Base-by-base conservation (phyloP, 2,329 filamentous ascomycete genomes). In the Diaporthe citrichinensis region DNA sequence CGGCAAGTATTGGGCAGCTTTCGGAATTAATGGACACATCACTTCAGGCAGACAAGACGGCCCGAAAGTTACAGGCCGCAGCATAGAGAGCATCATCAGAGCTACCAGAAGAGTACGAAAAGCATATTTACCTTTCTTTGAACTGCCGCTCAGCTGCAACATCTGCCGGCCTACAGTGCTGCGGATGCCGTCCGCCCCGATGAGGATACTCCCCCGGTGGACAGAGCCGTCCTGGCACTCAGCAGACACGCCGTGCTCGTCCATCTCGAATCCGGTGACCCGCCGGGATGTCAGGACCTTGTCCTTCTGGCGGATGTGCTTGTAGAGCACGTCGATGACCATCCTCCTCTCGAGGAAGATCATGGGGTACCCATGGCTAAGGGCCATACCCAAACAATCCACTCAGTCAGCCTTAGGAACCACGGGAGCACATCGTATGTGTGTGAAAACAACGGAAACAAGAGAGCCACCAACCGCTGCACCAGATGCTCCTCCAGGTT, bases 331-430 rank as follows among this genome's bases (percentile, higher is more conserved):
- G 57, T 83, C 76, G 0, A 87, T 71, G 0, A 86, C 72, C 71
- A 78, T 76, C 36, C 84, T 81, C 0, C 85, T 80, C 72, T 86
- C 84, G 5, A 86, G 77, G 55, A 86, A 85, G 0, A 80, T 75
- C 1, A 80, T 74, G 0, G 79, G 78, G 74, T 85, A 86, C n/a
- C 81, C 81, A 44, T 83, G 79, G 15, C 82, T 74, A 34, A 15
- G 14, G 20, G 10, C 8, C 39, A 36, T 44, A 9, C 59, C 59
- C 59, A 28, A 62, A 20, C 7, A 17, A 7, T 34, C 17, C 23
- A 25, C 28, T 1, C 6, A 68, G 62, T 68, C 62, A 68, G 62
- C n/a, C 28, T 25, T 23, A 25, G 20, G 28, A 17, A 8, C 7
- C 41, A 67, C 17, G 10, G 44, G 25, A 49, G 61, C 3, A 23